A percentile compares a stretch with the other conserved stretches of the same genome.
phyloP scores from a whole-genome alignment of 129 eudicot genomes.

The Escallonia rubra region DNA sequence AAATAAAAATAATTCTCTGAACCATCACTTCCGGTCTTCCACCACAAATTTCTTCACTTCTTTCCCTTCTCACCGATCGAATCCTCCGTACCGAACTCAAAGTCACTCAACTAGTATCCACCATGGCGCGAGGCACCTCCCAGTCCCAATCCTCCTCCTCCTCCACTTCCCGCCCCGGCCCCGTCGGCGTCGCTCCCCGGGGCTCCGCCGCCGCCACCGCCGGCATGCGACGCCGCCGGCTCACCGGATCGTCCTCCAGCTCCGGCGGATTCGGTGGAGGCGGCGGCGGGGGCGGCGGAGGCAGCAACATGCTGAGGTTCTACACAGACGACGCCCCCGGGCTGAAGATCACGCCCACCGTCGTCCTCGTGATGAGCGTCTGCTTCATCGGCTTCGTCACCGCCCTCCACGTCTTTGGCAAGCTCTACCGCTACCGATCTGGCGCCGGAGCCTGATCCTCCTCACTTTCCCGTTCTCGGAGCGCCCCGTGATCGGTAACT shows the following conservation, averaged over 20 bases:
- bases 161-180: slow-evolving; percentile 50
- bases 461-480: background rate
- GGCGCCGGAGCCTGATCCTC: slow-evolving; percentile 33
- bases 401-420: slow-evolving; percentile 76
- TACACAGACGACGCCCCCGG: slow-evolving; percentile 88
- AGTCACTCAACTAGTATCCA: background rate
- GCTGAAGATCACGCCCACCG: slow-evolving; percentile 67
- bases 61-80: slow-evolving; percentile 1
- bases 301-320: slow-evolving; percentile 71
- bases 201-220: slow-evolving; percentile 79
- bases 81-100: background rate
- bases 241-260: slow-evolving; percentile 27
- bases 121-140: slow-evolving; percentile 68
- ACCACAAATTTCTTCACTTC: background rate
- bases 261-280: slow-evolving; percentile 8
- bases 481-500: background rate
- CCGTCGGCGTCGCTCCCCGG: slow-evolving; percentile 44
- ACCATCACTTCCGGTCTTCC: background rate
- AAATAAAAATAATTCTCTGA: background rate
- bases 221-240: slow-evolving; percentile 66
- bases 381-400: slow-evolving; percentile 77
- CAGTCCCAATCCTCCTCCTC: slow-evolving; percentile 60
- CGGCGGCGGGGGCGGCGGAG: slow-evolving; percentile 16
- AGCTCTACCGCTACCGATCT: slow-evolving; percentile 55
- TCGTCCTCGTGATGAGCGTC: slow-evolving; percentile 72